phyloP scores from a whole-genome alignment of 2,329 filamentous ascomycete species.

The Didymella lethalis region DNA sequence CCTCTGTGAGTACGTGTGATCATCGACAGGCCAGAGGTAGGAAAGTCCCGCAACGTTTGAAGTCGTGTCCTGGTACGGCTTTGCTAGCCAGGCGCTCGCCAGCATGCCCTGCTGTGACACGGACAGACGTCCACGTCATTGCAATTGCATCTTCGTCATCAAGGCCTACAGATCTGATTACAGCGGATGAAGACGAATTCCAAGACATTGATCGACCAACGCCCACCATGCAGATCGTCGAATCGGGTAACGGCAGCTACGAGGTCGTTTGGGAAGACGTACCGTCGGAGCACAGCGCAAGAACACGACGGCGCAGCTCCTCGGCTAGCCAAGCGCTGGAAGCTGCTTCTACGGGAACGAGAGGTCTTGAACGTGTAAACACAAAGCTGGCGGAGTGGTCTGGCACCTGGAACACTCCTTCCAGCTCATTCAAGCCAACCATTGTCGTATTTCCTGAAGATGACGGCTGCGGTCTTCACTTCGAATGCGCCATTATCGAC shows the following conservation, averaged over 20 bases:
- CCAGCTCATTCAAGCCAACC: slow-evolving; percentile 32
- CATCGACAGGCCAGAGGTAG: not conserved
- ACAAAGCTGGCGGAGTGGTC: slow-evolving; percentile 44
- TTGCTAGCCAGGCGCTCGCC: slow-evolving; percentile 29
- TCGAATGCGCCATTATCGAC: slow-evolving; percentile 29
- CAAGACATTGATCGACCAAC: slow-evolving; percentile 31
- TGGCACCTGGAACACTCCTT: slow-evolving; percentile 28
- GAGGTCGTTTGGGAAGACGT: slow-evolving; percentile 46
- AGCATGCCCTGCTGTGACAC: slow-evolving; percentile 42
- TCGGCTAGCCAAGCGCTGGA: slow-evolving; percentile 32
- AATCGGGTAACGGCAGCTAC: slow-evolving; percentile 39
- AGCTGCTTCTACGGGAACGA: slow-evolving; percentile 23
- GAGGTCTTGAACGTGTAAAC: slow-evolving; percentile 42
- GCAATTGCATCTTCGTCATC: slow-evolving; percentile 33
- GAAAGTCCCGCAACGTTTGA: not conserved
- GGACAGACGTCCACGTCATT: slow-evolving; percentile 48
- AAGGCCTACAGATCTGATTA: slow-evolving; percentile 1
- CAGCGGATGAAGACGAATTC: not conserved
- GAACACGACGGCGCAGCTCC: slow-evolving; percentile 25
- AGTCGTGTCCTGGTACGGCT: slow-evolving; percentile 23
- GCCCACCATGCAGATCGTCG: slow-evolving; percentile 45
- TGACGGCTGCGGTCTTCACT: slow-evolving; percentile 20
- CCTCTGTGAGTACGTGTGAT: not conserved
- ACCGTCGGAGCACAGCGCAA: slow-evolving; percentile 20
- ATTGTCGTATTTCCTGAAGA: slow-evolving; percentile 43